These are phyloP conservation scores for Globisporangium parvum DNA, from an alignment of 352 stramenopile genomes.

Conservation along the genomic window DNA sequence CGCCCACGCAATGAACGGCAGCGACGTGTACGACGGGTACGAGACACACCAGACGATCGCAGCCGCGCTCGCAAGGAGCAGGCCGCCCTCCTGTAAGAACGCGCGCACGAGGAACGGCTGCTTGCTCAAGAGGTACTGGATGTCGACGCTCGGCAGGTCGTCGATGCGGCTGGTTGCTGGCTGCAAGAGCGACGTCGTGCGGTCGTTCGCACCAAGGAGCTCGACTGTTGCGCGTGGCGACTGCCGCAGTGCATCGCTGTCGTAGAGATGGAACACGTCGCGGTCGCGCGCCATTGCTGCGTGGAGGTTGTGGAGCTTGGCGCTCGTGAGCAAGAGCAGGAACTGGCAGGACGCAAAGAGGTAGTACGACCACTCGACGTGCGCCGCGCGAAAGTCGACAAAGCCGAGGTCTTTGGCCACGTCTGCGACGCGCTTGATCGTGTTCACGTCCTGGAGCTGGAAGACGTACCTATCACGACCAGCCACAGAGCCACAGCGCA, in stretches of 20 bases:
- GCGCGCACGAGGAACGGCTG: constrained; percentile 60
- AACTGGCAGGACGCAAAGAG: constrained; percentile 53
- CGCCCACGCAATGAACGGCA: constrained; percentile 53
- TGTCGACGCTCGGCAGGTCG: constrained; percentile 22
- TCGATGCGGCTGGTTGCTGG: constrained; percentile 13
- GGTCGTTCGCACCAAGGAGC: constrained; percentile 4
- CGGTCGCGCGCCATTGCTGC: constrained; percentile 12
- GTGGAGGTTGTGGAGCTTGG: constrained; percentile 72
- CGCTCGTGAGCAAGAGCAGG: constrained; percentile 50
- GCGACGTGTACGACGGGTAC: constrained; percentile 76
- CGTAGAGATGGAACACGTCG: constrained; percentile 6
- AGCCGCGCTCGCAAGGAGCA: constrained; percentile 56
- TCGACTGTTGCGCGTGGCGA: constrained; percentile 11
- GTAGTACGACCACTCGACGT: constrained; percentile 58
- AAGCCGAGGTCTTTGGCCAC: constrained; percentile 58
- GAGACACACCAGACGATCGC: constrained; percentile 75
- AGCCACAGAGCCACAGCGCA: neutral
- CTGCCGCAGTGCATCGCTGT: neutral
- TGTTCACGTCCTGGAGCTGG: constrained; percentile 33
- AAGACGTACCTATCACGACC: constrained; percentile 35
- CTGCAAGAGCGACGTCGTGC: constrained; percentile 11
- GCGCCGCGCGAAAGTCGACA: constrained; percentile 35
- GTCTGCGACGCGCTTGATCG: constrained; percentile 22
- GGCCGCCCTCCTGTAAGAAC: constrained; percentile 62
- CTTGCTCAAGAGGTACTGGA: constrained; percentile 47